These are phyloP conservation scores for Candida easanensis DNA, from an alignment of 805 yeast genomes.

Conservation along the genomic window DNA sequence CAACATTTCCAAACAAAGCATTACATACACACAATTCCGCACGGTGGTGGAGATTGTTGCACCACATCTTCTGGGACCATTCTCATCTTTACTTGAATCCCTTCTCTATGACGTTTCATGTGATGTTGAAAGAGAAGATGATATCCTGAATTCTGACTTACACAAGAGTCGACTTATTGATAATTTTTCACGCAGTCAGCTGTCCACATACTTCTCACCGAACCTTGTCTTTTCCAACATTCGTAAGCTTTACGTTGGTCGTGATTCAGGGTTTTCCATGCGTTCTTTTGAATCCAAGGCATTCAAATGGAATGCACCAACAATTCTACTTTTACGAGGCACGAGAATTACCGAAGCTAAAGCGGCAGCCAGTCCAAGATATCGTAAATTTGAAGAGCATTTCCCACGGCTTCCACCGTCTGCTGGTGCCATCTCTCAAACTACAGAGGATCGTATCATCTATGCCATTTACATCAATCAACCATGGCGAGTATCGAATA, in stretches of 20 bases:
- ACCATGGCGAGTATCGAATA: conserved; percentile 79
- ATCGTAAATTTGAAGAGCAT: conserved; percentile 47
- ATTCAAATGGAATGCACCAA: conserved; percentile 87
- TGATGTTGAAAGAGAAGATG: conserved; percentile 8
- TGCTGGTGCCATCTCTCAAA: conserved; percentile 11
- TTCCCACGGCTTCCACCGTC: conserved; percentile 41
- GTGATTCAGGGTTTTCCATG: conserved; percentile 83
- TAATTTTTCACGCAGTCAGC: conserved; percentile 38
- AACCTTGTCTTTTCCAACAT: conserved; percentile 45
- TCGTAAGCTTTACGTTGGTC: conserved; percentile 65
- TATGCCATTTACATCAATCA: conserved; percentile 64
- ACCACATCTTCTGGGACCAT: conserved; percentile 44
- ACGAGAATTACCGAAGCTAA: conserved; percentile 23
- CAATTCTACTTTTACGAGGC: conserved; percentile 70
- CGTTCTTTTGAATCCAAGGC: conserved; percentile 69
- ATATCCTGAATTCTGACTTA: conserved; percentile 19
- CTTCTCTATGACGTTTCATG: conserved; percentile 28
- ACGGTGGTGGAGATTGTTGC: conserved; percentile 31
- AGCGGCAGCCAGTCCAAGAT: conserved; percentile 39
- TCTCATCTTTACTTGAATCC: conserved; percentile 42
- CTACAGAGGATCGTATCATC: conserved; percentile 42
- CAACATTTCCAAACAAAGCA: conserved; percentile 19
- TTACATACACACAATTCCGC: conserved; percentile 34
- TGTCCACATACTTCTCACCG: conserved; percentile 37
- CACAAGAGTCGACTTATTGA: conserved; percentile 34